Conservation (phyloP, 75 land plant species). For the Larix kaempferi region DNA sequence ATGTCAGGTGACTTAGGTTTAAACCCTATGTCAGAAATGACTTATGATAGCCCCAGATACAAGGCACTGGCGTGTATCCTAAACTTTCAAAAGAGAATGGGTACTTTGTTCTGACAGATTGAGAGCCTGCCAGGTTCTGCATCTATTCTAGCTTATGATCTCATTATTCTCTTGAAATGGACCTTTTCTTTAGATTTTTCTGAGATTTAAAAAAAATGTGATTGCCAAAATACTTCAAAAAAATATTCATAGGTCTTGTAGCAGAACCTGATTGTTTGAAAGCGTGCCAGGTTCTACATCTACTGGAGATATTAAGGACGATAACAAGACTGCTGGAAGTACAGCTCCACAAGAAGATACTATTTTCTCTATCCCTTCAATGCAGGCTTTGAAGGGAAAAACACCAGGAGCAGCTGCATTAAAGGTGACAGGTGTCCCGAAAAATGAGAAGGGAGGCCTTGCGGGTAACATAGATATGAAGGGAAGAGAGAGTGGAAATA, state of each 20-base stretch:
- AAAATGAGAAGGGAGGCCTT: not conserved
- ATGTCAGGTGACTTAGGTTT: no score
- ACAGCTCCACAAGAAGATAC: not conserved
- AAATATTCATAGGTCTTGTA: not conserved
- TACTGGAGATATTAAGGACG: not conserved
- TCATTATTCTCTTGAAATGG: not conserved
- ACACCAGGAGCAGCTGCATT: constrained; percentile 3
- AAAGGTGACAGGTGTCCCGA: constrained; percentile 2
- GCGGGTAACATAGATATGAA: not conserved
- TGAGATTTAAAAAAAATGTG: no score
- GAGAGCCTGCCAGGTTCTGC: not conserved
- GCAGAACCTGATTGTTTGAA: not conserved
- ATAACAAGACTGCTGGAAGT: not conserved
- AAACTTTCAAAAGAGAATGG: no score
- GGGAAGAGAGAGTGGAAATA: not conserved
- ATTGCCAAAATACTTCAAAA: not conserved
- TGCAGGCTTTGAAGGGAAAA: constrained; percentile 1
- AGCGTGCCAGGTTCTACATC: not conserved
- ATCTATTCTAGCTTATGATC: not conserved
- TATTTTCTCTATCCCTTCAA: not conserved
- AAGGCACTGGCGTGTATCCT: no score
- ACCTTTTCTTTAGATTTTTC: not conserved
- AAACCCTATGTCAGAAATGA: no score
- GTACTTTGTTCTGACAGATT: not conserved
- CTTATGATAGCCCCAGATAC: no score